Evolutionary conservation across 805 yeast genomes (phyloP).

Genomic region (Ogataea nakhonphanomensis): DNA sequence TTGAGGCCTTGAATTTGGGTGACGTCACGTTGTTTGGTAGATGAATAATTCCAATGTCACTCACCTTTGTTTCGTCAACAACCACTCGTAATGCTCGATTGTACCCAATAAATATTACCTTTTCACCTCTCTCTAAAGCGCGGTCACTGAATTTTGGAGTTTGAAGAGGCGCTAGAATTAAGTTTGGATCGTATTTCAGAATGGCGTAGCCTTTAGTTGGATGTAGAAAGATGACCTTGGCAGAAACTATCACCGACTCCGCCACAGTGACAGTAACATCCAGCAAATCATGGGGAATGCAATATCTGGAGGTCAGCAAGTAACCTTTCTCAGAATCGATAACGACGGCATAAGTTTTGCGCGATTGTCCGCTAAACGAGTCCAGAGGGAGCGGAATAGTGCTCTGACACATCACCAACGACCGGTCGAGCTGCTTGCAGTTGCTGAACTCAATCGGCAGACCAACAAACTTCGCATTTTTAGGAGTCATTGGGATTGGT

Average conservation of each 20-base stretch:
- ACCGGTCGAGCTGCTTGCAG: constrained; percentile 55
- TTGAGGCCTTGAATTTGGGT: constrained; percentile 85
- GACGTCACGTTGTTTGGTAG: constrained; percentile 64
- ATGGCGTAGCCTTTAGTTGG: constrained; percentile 86
- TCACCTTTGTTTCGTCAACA: constrained; percentile 69
- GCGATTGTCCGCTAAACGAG: constrained; percentile 61
- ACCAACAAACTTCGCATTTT: constrained; percentile 66
- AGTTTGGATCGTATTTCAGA: constrained; percentile 72
- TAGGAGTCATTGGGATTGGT: constrained; percentile 49
- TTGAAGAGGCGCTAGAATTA: constrained; percentile 66
- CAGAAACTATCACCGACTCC: constrained; percentile 79
- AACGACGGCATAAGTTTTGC: constrained; percentile 71
- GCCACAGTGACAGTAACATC: constrained; percentile 80
- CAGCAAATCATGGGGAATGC: constrained; percentile 78
- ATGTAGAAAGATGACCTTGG: constrained; percentile 75
- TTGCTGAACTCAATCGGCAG: constrained; percentile 56
- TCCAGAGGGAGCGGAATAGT: constrained; percentile 70
- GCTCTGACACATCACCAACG: constrained; percentile 70
- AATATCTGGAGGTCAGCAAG: constrained; percentile 71
- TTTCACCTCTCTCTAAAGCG: constrained; percentile 72
- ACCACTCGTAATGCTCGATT: constrained; percentile 67
- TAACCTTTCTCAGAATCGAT: constrained; percentile 79
- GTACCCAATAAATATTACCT: constrained; percentile 75
- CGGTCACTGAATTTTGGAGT: constrained; percentile 59
- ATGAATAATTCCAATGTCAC: constrained; percentile 71